A percentile compares a stretch with the other conserved stretches of the same genome.
These are phyloP conservation scores for Diaporthe citri DNA, from an alignment of 2,329 filamentous ascomycete genomes.

Conservation along the genomic window DNA sequence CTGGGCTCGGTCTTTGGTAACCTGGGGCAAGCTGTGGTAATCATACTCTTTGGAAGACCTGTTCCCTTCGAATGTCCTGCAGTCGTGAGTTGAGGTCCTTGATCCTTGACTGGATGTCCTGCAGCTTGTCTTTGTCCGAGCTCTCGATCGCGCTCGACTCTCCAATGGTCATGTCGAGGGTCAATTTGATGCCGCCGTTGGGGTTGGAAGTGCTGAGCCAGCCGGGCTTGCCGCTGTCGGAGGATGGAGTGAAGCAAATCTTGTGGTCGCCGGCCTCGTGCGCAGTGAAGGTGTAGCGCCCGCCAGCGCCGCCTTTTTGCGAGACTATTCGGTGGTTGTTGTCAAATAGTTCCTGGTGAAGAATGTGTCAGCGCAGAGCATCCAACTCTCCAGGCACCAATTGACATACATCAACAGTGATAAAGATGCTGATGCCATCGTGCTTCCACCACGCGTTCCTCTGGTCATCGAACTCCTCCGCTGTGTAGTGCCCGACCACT, in stretches of 20 bases:
- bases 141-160: slow-evolving; percentile 95
- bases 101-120: slow-evolving; percentile 89
- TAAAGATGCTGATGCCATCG: slow-evolving; percentile 83
- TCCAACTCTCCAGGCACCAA: not conserved
- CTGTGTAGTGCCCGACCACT: slow-evolving; percentile 92
- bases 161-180: slow-evolving; percentile 91
- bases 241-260: slow-evolving; percentile 91
- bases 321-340: slow-evolving; percentile 96
- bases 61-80: slow-evolving; percentile 90
- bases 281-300: slow-evolving; percentile 95
- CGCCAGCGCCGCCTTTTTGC: slow-evolving; percentile 80
- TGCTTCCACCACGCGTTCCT: slow-evolving; percentile 78
- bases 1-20: slow-evolving; percentile 1
- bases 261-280: slow-evolving; percentile 95
- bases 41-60: slow-evolving; percentile 92
- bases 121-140: slow-evolving; percentile 91
- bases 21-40: not conserved
- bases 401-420: slow-evolving; percentile 82
- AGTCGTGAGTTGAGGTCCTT: slow-evolving; percentile 89
- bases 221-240: slow-evolving; percentile 74
- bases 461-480: slow-evolving; percentile 84
- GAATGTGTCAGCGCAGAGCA: not conserved
- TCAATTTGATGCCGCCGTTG: slow-evolving; percentile 84
- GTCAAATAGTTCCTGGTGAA: slow-evolving; percentile 85
- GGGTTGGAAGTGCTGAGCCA: slow-evolving; percentile 77